These are phyloP conservation scores for Suillus discolor DNA, from an alignment of 768 basidiomycete genomes.

Conservation along the genomic window DNA sequence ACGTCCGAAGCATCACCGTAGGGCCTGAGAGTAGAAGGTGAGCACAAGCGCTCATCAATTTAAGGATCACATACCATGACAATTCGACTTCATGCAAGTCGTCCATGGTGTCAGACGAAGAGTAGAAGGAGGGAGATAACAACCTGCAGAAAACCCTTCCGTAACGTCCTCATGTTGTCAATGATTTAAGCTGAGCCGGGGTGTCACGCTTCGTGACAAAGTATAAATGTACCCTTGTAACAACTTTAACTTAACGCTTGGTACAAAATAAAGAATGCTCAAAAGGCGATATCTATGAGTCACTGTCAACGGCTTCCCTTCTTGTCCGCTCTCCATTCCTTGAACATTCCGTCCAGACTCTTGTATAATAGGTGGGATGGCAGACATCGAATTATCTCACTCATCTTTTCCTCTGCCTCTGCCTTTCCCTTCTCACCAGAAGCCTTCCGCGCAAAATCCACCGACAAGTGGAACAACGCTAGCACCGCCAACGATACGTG, in stretches of 20 bases:
- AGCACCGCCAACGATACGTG: constrained; percentile 93
- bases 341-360: constrained; percentile 93
- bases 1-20: constrained; percentile 55
- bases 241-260: background rate
- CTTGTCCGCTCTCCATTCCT: constrained; percentile 87
- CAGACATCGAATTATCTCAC: constrained; percentile 88
- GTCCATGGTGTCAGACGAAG: constrained; percentile 29
- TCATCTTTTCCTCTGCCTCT: constrained; percentile 75
- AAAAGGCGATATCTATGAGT: constrained; percentile 7
- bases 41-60: constrained; percentile 15
- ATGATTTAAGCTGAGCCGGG: background rate
- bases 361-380: constrained; percentile 88
- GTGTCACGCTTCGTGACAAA: background rate
- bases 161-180: constrained; percentile 6
- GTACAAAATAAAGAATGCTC: background rate
- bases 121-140: constrained; percentile 5
- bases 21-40: constrained; percentile 48
- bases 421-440: constrained; percentile 63
- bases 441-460: constrained; percentile 80
- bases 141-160: constrained; percentile 4
- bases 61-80: constrained; percentile 45
- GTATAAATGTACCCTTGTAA: background rate
- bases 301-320: constrained; percentile 56
- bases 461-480: constrained; percentile 83
- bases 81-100: constrained; percentile 56